Base-by-base conservation (phyloP, 352 stramenopile genomes). In the Pythium brassicae region DNA sequence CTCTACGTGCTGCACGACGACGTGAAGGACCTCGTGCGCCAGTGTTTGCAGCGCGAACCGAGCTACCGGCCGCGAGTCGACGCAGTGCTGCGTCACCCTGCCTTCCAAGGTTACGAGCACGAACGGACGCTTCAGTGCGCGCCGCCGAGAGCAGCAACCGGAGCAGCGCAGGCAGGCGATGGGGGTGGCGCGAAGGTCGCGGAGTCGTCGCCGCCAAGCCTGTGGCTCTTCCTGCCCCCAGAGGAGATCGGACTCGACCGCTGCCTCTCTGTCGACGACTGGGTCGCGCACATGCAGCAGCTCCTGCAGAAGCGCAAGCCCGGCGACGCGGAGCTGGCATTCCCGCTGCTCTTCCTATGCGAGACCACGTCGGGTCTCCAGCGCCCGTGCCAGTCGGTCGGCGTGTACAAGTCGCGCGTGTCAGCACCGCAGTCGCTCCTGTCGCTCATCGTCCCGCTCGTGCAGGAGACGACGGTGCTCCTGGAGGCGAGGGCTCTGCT, bases 401-500 rank as follows among this genome's bases (percentile, higher is more conserved):
- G 66, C 0, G 49, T 51, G 9, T 55, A 67, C 39, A 71, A 76
- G 53, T 60, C 50, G 5, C 63, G 63, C 1, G 20, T 71, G 3
- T 60, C 53, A 7, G 69, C 86, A 0, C 62, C 79, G 1, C 59
- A 61, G 5, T 86, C 74, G 12, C 57, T 87, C 43, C 57, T 89
- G n/a, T 63, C 74, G 14, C 63, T 89, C 1, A 69, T 80, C 39
- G 74, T 81, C 65, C 76, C 79, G 6, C 62, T 89, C 0, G 75
- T 87, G 1, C 73, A 84, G 56, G 79, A 89, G 59, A 76, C 79
- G 5, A 87, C 71, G 47, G 48, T 89, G 4, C 83, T 89, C 26
- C 53, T 87, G 1, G 71, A 86, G 43, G 69, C 79, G 22, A 79
- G 79, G 15, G 63, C 76, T 0, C 72, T 74, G 19, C 35, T 86